Base-by-base conservation (phyloP, 2,329 filamentous ascomycete species). In the Penicillium olsonii region DNA sequence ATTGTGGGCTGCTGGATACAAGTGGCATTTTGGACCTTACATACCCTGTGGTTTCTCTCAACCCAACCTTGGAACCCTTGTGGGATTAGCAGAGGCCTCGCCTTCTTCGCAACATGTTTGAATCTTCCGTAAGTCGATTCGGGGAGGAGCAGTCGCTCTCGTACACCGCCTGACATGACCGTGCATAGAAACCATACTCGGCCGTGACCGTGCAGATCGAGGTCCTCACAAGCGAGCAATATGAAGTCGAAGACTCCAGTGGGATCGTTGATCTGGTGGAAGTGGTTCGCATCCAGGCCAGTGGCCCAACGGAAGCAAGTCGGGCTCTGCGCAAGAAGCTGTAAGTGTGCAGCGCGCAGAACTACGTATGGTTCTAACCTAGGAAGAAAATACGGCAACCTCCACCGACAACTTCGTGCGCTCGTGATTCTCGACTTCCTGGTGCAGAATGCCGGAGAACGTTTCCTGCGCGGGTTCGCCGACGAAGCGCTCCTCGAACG, bases 291-390 rank as follows among this genome's bases (percentile, higher is more conserved):
- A 84, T 99, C 51, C 94, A 99, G 72, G 80, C 82, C 20, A 88
- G 88, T 6, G 94, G 94, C 0, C 90, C 94, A 2, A 82, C 84
- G 11, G 94, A 99, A 76, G 92, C 92, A 51, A 90, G 92, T 45
- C 84, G 94, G 66, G 92, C 94, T 40, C 83, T 99, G 62, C 85
- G 94, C 53, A 99, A 99, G 82, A 97, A 97, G 78, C 83, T 99
- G 80, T 86, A 70, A 66, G 82, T 68, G 8, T 31, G 15, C 19
- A 26, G 8, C 15, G 17, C 22, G 38, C 10, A 22, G 20, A 44
- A 20, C 35, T 26, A 17, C 40, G 22, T 17, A 45, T 51, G 60
- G 42, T 61, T 42, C 19, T 44, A 20, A 19, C 11, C 31, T 26
- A 4, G 27, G 3, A 55, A 87, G 84, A 31, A 99, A 99, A 76